Base-by-base conservation (phyloP, 805 yeast species). In the Cyberlindnera samutprakarnensis region DNA sequence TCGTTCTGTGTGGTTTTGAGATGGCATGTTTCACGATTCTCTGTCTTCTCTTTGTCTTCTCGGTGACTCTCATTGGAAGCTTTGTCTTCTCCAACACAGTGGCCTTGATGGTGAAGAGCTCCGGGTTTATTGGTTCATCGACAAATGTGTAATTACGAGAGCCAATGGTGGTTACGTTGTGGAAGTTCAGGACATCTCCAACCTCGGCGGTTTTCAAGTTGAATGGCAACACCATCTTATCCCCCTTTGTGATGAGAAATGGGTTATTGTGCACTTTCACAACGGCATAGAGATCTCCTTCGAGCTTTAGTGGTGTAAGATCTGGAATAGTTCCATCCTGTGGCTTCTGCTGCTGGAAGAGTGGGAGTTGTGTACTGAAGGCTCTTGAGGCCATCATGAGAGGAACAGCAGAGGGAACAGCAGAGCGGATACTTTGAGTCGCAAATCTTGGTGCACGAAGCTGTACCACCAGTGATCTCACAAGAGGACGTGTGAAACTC, bases 181-280 rank as follows among this genome's bases (percentile, higher is more conserved):
- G 75, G 52, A 92, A 69, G 29, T 67, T 61, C 31, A 92, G 63
- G n/a, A 66, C 65, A 56, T 88, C 96, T 14, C 99, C 98, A 4
- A 90, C 78, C 32, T 76, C 68, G 9, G 80, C 92, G 33, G 75
- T 72, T 47, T 76, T 79, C 64, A 92, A 53, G 42, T 75, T 72
- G 57, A 73, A 88, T 3, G 96, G 96, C 24, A 92, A 58, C 16
- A 76, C 70, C 32, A 92, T 71, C 43, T 68, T 71, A 56, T 92
- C 99, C 15, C 99, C 99, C 44, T 78, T 74, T 17, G 97, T 87
- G 13, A 92, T 92, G 39, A 92, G 64, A 51, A 84, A 87, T 26
- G 92, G 85, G 57, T 86, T 76, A 57, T 79, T 75, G 62, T 86
- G 92, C 23, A 92, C 71, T 45, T 74, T 76, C 43, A 90, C 70